A percentile compares a stretch with the other conserved stretches of the same genome.
Evolutionary conservation across 768 basidiomycete genomes (phyloP).

Genomic region (Lyophyllum decastes): DNA sequence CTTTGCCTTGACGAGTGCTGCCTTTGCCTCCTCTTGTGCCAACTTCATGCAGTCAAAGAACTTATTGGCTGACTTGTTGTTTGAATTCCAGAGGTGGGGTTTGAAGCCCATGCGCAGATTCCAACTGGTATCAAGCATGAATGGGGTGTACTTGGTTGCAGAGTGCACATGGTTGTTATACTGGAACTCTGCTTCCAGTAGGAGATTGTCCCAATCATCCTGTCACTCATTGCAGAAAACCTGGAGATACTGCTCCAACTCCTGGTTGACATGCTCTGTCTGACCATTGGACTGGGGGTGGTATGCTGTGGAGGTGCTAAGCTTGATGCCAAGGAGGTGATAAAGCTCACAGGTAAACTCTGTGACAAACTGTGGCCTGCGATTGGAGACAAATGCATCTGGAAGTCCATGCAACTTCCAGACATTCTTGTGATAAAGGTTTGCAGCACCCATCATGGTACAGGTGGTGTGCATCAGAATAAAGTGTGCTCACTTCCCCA

Average conservation of each 20-base stretch:
- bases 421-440: neutral
- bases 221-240: no score
- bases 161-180: no score
- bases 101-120: no score
- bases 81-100: no score
- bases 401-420: conserved; percentile 4
- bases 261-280: conserved; percentile 10
- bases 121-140: no score
- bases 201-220: no score
- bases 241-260: conserved; percentile 9
- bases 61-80: no score
- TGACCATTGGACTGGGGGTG: conserved; percentile 9
- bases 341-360: neutral
- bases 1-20: no score
- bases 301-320: neutral
- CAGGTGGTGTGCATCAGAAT: neutral
- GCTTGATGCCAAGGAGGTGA: neutral
- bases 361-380: conserved; percentile 3
- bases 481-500: neutral
- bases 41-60: no score
- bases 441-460: neutral
- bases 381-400: neutral
- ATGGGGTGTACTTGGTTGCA: no score
- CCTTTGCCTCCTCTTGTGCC: no score
- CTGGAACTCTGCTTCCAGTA: no score